Evolutionary conservation across 2,329 filamentous ascomycete species (phyloP).

Genomic region (Hysterium pulicare): DNA sequence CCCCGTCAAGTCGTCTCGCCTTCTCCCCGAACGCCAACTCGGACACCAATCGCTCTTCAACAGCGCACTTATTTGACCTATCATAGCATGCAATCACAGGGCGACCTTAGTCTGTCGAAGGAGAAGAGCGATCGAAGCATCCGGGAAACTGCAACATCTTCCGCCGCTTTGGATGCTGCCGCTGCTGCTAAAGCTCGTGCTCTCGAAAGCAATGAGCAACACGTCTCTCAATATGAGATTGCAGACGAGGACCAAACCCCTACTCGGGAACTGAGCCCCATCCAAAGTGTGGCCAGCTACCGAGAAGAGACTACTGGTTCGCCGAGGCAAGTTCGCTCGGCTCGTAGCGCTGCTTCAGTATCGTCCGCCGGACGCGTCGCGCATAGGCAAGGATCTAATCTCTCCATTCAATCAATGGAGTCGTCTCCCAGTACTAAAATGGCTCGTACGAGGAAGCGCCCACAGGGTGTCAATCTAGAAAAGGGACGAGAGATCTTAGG

Average conservation of each 20-base stretch:
- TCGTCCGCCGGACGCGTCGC: conserved; percentile 62
- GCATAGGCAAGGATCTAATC: conserved; percentile 49
- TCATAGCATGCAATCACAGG: conserved; percentile 57
- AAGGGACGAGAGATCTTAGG: conserved; percentile 48
- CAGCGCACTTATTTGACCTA: conserved; percentile 59
- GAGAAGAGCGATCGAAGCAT: conserved; percentile 46
- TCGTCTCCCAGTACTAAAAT: conserved; percentile 58
- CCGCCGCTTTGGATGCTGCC: conserved; percentile 36
- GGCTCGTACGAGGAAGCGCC: conserved; percentile 52
- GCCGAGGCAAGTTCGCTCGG: conserved; percentile 49
- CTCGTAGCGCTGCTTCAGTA: conserved; percentile 45
- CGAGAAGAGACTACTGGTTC: conserved; percentile 26
- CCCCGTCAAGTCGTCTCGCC: conserved; percentile 54
- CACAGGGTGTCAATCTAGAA: conserved; percentile 52
- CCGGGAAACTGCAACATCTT: conserved; percentile 20
- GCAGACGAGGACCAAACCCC: conserved; percentile 28
- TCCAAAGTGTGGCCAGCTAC: conserved; percentile 88
- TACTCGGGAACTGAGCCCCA: conserved; percentile 73
- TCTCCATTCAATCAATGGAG: conserved; percentile 58
- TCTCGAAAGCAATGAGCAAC: conserved; percentile 30
- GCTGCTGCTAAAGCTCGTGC: conserved; percentile 40
- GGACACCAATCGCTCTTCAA: conserved; percentile 56
- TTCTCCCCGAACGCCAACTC: conserved; percentile 60
- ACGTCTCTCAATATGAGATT: conserved; percentile 36
- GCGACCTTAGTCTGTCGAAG: conserved; percentile 47